These are phyloP conservation scores for Talaromyces proteolyticus DNA, from an alignment of 495 filamentous ascomycete genomes.

Conservation along the genomic window DNA sequence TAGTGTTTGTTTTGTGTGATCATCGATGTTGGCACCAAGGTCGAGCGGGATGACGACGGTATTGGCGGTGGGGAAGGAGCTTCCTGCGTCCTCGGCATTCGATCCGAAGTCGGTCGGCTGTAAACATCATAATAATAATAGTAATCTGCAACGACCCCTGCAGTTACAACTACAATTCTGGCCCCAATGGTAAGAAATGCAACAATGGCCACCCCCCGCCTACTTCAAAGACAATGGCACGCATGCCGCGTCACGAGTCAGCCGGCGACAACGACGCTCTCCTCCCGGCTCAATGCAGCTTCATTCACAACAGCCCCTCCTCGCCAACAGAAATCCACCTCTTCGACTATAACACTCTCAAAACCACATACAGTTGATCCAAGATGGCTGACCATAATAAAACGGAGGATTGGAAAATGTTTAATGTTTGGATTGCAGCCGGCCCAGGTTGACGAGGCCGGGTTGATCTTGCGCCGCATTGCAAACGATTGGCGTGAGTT, in stretches of 20 bases:
- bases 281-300: no score
- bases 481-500: slow-evolving; percentile 73
- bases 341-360: slow-evolving; percentile 7
- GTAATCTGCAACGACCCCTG: no score
- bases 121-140: no score
- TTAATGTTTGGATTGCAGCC: slow-evolving; percentile 68
- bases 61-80: neutral
- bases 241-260: no score
- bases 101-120: neutral
- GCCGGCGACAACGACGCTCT: no score
- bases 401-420: slow-evolving; percentile 72
- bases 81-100: neutral
- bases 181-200: no score
- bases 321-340: slow-evolving; percentile 8
- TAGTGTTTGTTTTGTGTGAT: no score
- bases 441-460: slow-evolving; percentile 56
- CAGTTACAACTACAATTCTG: no score
- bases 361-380: slow-evolving; percentile 36
- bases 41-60: neutral
- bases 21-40: neutral
- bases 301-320: no score
- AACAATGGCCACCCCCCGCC: no score
- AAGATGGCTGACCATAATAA: slow-evolving; percentile 74
- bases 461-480: slow-evolving; percentile 53
- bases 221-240: neutral